Evolutionary conservation across 108 stramenopile species (phyloP), one percentile per base, ranked within the genome.

Genomic region (Nitzschia inconspicua): DNA sequence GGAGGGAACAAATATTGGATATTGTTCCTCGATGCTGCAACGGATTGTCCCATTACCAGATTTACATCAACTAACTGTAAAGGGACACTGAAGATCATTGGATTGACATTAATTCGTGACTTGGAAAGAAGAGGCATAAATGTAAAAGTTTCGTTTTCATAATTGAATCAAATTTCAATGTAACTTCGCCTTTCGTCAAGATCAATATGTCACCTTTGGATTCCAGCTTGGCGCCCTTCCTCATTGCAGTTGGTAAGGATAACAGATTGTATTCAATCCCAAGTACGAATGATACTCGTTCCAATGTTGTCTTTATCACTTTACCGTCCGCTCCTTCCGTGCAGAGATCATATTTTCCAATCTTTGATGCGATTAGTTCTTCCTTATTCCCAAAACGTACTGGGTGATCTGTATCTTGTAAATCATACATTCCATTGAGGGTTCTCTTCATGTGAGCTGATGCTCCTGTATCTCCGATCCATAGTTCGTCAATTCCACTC

Each of bases 11-110:
- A 34, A 28, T 25, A 20, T n/a, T 74, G 73, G 73, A 26, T 54
- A 22, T n/a, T 74, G 4, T 31, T 56, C 3, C 60, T 68, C 14
- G 73, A 68, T 50, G 66, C 62, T 4, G 35, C 31, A 6, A 60
- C 66, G 1, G 29, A 41, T 9, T 36, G 23, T 24, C 39, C 37
- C 14, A 30, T 4, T 13, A 39, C 24, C n/a, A 19, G 13, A 18
- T 74, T 74, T 34, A n/a, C n/a, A n/a, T n/a, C n/a, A n/a, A n/a
- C n/a, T n/a, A n/a, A n/a, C n/a, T n/a, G n/a, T n/a, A n/a, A n/a
- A n/a, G n/a, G n/a, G n/a, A n/a, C n/a, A n/a, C 31, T 47, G 8
- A 49, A 41, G 23, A 60, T 2, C 6, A 74, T 68, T 24, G 49
- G 32, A 42, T 60, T 41, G 16, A 23, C 7, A 8, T 20, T 32